phyloP scores from a whole-genome alignment of 208 protist genomes.

The Endotrypanum monterogeii region DNA sequence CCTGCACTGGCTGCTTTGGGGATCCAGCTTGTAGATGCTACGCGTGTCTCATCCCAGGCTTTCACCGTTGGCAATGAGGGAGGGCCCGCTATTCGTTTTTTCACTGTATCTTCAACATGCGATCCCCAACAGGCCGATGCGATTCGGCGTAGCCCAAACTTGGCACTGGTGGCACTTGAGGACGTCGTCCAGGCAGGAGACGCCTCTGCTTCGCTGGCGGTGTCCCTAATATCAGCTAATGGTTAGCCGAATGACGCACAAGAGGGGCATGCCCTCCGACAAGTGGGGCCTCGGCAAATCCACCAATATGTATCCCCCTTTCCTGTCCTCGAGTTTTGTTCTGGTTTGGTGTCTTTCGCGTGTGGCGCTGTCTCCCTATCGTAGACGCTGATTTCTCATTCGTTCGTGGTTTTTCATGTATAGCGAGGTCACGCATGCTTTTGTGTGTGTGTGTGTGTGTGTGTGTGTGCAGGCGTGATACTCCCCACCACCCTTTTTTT shows the following conservation, averaged over 20 bases:
- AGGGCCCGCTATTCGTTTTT: conserved; percentile 43
- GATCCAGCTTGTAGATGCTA: conserved; percentile 26
- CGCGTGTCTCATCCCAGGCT: conserved; percentile 12
- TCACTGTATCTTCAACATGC: conserved; percentile 31
- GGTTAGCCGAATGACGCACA: background rate
- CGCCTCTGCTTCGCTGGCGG: conserved; percentile 55
- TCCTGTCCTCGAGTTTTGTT: background rate
- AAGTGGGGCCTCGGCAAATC: background rate
- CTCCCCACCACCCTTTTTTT: background rate
- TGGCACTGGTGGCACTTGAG: conserved; percentile 45
- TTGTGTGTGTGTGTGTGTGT: background rate
- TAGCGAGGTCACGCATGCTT: background rate
- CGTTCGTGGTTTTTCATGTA: conserved; percentile 1
- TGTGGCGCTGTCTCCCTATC: background rate
- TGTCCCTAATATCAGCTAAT: conserved; percentile 33
- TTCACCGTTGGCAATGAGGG: conserved; percentile 78
- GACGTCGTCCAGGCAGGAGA: conserved; percentile 46
- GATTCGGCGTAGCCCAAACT: conserved; percentile 13
- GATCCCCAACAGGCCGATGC: conserved; percentile 20
- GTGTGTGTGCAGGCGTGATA: background rate
- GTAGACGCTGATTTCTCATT: background rate
- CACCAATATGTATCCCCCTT: background rate
- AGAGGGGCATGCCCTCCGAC: background rate
- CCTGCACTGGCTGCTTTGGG: conserved; percentile 34
- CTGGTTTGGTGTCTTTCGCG: background rate